phyloP scores from a whole-genome alignment of 169 alveolate genomes.

The Cryptosporidium sp. region DNA sequence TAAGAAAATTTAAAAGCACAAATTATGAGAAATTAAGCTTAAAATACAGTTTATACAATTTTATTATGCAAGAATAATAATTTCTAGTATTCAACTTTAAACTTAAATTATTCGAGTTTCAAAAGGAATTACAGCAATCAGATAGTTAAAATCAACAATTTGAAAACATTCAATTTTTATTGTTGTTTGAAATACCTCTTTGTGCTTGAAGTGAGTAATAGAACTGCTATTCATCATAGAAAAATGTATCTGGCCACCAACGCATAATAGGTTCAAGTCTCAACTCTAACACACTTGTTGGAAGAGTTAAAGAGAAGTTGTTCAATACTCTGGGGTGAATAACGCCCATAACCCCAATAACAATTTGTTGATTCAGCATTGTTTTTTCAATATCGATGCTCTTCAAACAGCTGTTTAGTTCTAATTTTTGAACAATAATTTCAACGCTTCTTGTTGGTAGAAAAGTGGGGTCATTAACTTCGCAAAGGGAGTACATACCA shows the following conservation, averaged over 20 bases:
- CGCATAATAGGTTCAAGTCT: slow-evolving; percentile 48
- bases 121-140: too few species aligned
- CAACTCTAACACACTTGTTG: slow-evolving; percentile 89
- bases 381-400: slow-evolving; percentile 50
- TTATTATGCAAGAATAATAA: too few species aligned
- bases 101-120: too few species aligned
- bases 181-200: neutral
- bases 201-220: too few species aligned
- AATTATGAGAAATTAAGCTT: too few species aligned
- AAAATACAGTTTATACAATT: too few species aligned
- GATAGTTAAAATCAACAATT: too few species aligned
- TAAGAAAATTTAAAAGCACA: neutral
- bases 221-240: slow-evolving; percentile 47
- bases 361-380: slow-evolving; percentile 38
- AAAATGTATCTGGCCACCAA: slow-evolving; percentile 67
- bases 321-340: slow-evolving; percentile 94
- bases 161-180: neutral
- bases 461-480: slow-evolving; percentile 81
- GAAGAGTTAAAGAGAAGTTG: slow-evolving; percentile 88
- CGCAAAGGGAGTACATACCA: slow-evolving; percentile 51
- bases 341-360: slow-evolving; percentile 92
- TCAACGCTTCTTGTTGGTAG: slow-evolving; percentile 87
- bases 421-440: slow-evolving; percentile 70
- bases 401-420: neutral
- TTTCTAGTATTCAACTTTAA: neutral